Base-by-base conservation (phyloP, 2,329 filamentous ascomycete genomes). In the Aspergillus ruber region DNA sequence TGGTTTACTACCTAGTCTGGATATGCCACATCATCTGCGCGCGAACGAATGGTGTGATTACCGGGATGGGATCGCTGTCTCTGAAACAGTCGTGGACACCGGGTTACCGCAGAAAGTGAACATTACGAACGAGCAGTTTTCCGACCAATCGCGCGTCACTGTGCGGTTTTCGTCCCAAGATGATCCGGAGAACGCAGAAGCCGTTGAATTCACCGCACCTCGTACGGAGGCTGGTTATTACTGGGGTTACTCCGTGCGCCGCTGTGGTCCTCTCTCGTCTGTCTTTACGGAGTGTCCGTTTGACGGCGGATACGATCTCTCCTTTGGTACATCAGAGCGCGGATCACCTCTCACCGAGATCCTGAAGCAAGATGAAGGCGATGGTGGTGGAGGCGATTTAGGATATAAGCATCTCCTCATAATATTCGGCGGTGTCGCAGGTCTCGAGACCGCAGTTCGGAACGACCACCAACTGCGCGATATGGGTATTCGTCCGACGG, bases 1-100 rank as follows among this genome's bases (percentile, higher is more conserved):
- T 35, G 88, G 87, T 6, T 76, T 84, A 35, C 72, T 94, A 23
- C 86, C 86, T 0, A 87, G 81, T 59, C 72, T 94, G 48, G 89
- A 94, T 64, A 88, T 93, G 78, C 89, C 89, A 13, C 87, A 91
- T 64, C 89, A 95, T 67, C 76, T 90, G 7, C 79, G 86, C 53
- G 77, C 79, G 12, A 80, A 85, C 46, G 88, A 94, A 60, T 90
- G 85, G 82, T 82, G 88, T 53, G 79, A 80, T 13, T 95, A 88
- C 63, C 81, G 88, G 18, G 89, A 94, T 62, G 89, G 88, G 4
- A 81, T 91, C 21, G 83, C 85, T 0, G 59, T 84, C 2, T 65
- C 73, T 3, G 73, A 70, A 4, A 35, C 72, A 4, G 55, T 73
- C 41, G 67, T 81, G 5, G 74, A 81, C 42, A 74, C 72, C 36